Evolutionary conservation across 768 basidiomycete species (phyloP).

Genomic region (Psilocybe azurescens): DNA sequence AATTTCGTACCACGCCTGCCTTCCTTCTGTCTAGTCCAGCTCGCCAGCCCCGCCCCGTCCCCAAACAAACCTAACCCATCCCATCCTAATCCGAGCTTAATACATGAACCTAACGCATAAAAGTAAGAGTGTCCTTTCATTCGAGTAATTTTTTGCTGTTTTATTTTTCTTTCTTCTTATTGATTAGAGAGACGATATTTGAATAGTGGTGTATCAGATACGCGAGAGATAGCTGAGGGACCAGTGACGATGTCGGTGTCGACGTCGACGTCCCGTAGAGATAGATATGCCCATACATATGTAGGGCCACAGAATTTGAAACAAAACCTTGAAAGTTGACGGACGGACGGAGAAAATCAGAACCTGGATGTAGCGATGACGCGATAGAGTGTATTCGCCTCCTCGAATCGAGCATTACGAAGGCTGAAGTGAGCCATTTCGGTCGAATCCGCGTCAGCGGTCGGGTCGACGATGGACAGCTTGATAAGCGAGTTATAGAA

Average conservation of each 20-base stretch:
- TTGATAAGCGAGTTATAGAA: slow-evolving; percentile 79
- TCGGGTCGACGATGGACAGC: slow-evolving; percentile 63
- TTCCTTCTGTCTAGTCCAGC: neutral
- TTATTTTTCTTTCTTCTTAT: neutral
- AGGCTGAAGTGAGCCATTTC: slow-evolving; percentile 84
- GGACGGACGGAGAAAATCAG: slow-evolving; percentile 23
- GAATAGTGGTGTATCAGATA: slow-evolving; percentile 19
- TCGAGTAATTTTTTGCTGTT: neutral
- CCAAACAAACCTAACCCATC: neutral
- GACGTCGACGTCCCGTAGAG: neutral
- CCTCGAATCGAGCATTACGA: slow-evolving; percentile 73
- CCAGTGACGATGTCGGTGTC: neutral
- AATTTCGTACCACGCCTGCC: neutral
- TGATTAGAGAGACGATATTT: neutral
- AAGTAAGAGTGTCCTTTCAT: neutral
- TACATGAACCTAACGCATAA: neutral
- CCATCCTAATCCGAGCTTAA: neutral
- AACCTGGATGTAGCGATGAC: slow-evolving; percentile 54
- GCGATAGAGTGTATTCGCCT: slow-evolving; percentile 77
- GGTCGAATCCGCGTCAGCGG: slow-evolving; percentile 69
- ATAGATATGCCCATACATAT: neutral
- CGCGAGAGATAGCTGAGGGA: slow-evolving; percentile 16
- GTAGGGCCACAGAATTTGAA: neutral
- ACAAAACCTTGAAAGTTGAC: neutral
- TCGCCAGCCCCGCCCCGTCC: neutral